Evolutionary conservation across 1,139 yeast genomes (phyloP), one percentile per base, ranked within the genome.

Genomic region (Sugiyamaella xylanicola): DNA sequence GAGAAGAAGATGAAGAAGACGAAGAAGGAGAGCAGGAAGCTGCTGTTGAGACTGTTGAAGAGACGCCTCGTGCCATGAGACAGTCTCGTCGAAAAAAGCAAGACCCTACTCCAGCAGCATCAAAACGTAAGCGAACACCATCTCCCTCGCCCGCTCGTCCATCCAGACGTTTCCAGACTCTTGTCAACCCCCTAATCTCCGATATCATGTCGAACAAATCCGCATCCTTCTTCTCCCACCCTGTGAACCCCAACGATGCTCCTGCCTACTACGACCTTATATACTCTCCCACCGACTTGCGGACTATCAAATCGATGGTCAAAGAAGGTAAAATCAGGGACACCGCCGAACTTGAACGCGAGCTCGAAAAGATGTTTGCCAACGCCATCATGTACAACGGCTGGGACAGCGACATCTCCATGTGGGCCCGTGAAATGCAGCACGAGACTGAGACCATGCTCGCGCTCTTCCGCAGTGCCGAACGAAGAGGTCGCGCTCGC

Each of bases 341-440:
- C 25, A 70, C 73, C 7, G 73, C 69, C 25, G 84, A 85, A 56
- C 72, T 88, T 25, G 91, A 87, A 64, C 75, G 87, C 55, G 89
- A 86, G 59, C 74, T 88, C 41, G 80, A 85, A 75, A 74, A 85
- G 54, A 87, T 88, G 95, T 86, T 86, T 73, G 87, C 93, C 52
- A 88, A 88, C 69, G 88, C 93, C 36, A 80, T 87, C 15, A 87
- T 88, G 95, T 87, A 85, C 70, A 88, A 87, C 68, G 81, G 82
- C 59, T 79, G 82, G 61, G 84, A 81, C 61, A 81, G 84, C 39
- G 89, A 85, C 57, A 77, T 86, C 64, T 82, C 81, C 25, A 72
- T 73, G 43, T 79, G 88, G 76, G 82, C 91, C 0, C 74, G 80
- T 58, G 87, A 83, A 60, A 87, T 87, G 93, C 72, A 70, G 60